Evolutionary conservation across 192 early-diverging fungal species (phyloP).

Genomic region (Coemansia sp.): DNA sequence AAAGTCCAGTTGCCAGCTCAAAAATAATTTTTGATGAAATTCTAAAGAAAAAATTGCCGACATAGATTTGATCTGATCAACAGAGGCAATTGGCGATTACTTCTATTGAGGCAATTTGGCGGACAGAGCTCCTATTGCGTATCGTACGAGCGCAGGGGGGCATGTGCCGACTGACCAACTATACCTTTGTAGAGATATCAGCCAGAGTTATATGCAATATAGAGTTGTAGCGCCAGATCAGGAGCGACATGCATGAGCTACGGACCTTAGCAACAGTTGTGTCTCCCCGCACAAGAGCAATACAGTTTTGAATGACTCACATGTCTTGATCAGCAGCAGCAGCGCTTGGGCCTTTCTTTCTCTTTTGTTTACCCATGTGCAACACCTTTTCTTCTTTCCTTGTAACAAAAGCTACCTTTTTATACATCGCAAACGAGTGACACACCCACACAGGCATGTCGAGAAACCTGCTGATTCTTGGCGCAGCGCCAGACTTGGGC

Average conservation of each 20-base stretch:
- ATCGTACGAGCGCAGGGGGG: background rate
- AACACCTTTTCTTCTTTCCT: background rate
- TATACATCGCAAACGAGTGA: background rate
- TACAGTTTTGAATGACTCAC: background rate
- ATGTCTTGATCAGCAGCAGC: background rate
- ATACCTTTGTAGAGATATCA: background rate
- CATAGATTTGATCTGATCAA: conserved; percentile 2
- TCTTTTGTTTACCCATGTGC: background rate
- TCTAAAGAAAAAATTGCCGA: conserved; percentile 1
- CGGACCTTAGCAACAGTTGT: background rate
- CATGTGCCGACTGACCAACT: background rate
- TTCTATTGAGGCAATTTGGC: background rate
- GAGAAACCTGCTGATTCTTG: conserved; percentile 48
- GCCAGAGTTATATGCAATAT: background rate
- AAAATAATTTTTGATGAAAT: conserved; percentile 1
- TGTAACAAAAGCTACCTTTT: background rate
- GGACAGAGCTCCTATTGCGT: background rate
- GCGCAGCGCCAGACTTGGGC: conserved; percentile 37
- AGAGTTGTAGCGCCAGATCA: background rate
- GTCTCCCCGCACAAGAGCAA: background rate
- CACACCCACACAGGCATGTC: conserved; percentile 25
- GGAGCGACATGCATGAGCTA: background rate
- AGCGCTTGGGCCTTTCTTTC: background rate
- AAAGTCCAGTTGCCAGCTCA: background rate
- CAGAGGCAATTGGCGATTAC: background rate